phyloP scores from a whole-genome alignment of 345 rosid genomes.

The Tarenaya hassleriana region DNA sequence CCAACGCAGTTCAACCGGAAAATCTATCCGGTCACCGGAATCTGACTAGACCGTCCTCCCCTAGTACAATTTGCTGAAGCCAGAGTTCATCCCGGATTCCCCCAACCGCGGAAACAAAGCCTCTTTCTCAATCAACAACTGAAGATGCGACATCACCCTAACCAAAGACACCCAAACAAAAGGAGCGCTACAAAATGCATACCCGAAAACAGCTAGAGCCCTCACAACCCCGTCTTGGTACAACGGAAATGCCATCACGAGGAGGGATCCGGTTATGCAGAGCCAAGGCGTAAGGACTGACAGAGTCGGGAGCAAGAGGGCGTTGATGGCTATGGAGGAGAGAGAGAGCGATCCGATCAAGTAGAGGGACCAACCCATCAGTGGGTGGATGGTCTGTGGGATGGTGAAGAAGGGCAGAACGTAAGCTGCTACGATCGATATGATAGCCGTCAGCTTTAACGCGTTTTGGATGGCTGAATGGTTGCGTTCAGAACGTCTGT shows the following conservation, averaged over 20 bases:
- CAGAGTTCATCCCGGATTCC: constrained; percentile 32
- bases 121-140: constrained; percentile 67
- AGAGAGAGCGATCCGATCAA: constrained; percentile 63
- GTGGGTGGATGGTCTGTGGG: constrained; percentile 77
- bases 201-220: constrained; percentile 61
- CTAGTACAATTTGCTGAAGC: constrained; percentile 47
- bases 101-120: constrained; percentile 58
- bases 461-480: constrained; percentile 43
- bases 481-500: constrained; percentile 55
- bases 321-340: constrained; percentile 50
- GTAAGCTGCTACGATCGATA: constrained; percentile 72
- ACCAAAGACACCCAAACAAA: constrained; percentile 48
- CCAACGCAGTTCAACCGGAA: no score
- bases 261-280: constrained; percentile 57
- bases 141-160: constrained; percentile 57
- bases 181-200: constrained; percentile 73
- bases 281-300: constrained; percentile 57
- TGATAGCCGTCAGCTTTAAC: constrained; percentile 50
- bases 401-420: constrained; percentile 65
- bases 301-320: constrained; percentile 56
- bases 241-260: constrained; percentile 81
- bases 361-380: constrained; percentile 79
- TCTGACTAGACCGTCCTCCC: no score
- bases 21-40: no score
- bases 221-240: constrained; percentile 62